These are phyloP conservation scores for Penicillium samsonianum DNA, from an alignment of 495 filamentous ascomycete species.

Conservation along the genomic window DNA sequence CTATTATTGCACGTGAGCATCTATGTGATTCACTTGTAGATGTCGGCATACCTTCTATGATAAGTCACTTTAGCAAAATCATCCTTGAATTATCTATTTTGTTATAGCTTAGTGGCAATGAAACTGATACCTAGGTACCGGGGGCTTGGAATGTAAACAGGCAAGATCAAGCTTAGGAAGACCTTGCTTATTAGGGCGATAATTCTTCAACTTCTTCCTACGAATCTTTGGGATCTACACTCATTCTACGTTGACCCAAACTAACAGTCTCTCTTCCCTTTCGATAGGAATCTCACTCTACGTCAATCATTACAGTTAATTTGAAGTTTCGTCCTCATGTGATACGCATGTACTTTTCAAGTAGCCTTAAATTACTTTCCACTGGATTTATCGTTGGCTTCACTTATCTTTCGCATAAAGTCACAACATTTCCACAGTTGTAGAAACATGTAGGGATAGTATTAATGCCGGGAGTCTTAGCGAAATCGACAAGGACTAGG, in stretches of 20 bases:
- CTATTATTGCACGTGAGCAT: neutral
- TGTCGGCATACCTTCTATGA: neutral
- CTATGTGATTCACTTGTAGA: neutral
- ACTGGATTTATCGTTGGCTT: no score
- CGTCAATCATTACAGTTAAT: no score
- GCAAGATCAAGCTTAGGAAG: neutral
- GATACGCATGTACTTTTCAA: no score
- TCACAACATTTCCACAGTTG: no score
- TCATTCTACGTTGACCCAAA: neutral
- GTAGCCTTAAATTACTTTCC: no score
- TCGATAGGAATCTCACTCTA: no score
- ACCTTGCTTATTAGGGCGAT: neutral
- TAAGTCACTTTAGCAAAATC: neutral
- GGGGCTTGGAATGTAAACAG: neutral
- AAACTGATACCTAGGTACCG: neutral
- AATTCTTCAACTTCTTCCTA: neutral
- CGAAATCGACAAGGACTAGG: neutral
- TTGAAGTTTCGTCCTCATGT: no score
- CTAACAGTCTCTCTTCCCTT: no score
- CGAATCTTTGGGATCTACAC: neutral
- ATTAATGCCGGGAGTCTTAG: neutral
- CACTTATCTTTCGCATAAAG: no score
- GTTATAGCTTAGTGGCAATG: neutral
- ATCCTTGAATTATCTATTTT: neutral
- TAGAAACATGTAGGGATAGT: neutral